phyloP scores from a whole-genome alignment of 2,329 filamentous ascomycete species.

The Aspergillus oerlinghausenensis region DNA sequence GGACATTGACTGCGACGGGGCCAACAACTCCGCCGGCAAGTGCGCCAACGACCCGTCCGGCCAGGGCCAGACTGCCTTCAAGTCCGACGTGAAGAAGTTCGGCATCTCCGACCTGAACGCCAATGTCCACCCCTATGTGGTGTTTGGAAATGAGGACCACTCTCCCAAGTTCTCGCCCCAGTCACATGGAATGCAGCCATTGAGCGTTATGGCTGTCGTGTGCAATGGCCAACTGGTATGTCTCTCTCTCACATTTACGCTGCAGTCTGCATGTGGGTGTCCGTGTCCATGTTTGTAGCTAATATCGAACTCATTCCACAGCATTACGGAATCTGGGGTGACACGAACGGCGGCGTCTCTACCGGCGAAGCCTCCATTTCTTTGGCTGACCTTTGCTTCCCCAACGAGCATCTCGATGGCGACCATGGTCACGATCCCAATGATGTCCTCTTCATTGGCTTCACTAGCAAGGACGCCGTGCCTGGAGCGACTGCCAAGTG shows the following conservation, averaged over 20 bases:
- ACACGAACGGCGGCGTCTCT: conserved; percentile 55
- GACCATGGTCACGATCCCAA: conserved; percentile 52
- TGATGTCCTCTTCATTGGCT: conserved; percentile 61
- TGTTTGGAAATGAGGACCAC: conserved; percentile 47
- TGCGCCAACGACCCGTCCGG: conserved; percentile 44
- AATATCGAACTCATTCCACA: conserved; percentile 13
- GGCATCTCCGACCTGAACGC: conserved; percentile 46
- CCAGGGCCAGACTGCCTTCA: conserved; percentile 46
- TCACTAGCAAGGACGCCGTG: conserved; percentile 53
- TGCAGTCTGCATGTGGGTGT: no score
- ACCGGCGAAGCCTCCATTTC: conserved; percentile 57
- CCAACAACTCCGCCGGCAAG: conserved; percentile 42
- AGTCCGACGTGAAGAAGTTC: conserved; percentile 36
- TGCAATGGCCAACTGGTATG: conserved; percentile 46
- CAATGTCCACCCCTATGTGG: conserved; percentile 50
- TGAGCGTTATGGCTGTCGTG: conserved; percentile 54
- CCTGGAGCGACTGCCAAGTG: conserved; percentile 55
- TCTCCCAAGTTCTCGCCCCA: conserved; percentile 37
- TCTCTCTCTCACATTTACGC: not conserved
- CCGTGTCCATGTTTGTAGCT: not conserved
- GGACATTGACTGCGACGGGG: conserved; percentile 58
- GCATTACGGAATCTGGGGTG: conserved; percentile 59
- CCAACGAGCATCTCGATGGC: conserved; percentile 48
- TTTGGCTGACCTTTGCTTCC: conserved; percentile 56
- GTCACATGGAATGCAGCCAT: conserved; percentile 43